phyloP scores from a whole-genome alignment of 169 alveolate genomes.

The Eimeria tenella region DNA sequence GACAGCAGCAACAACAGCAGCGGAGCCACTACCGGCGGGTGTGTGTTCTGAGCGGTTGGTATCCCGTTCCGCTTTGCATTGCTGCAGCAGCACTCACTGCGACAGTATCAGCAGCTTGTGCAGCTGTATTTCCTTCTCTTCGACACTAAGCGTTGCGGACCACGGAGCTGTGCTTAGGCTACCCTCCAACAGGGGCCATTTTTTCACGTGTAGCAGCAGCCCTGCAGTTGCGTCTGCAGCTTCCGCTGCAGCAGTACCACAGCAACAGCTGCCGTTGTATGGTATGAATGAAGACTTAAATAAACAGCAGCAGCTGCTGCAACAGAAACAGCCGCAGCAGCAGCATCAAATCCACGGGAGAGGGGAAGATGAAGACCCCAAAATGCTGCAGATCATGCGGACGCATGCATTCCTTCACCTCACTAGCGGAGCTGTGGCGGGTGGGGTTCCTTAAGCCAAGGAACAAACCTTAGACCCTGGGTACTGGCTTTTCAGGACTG shows the following conservation, averaged over 20 bases:
- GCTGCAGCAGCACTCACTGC: not conserved
- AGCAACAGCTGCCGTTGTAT: conserved; percentile 27
- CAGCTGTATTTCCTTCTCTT: not conserved
- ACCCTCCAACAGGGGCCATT: not conserved
- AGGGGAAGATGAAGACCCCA: conserved; percentile 40
- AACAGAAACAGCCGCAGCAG: conserved; percentile 30
- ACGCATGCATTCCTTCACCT: conserved; percentile 77
- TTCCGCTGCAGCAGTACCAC: conserved; percentile 3
- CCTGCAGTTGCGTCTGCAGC: conserved; percentile 47
- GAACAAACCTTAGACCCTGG: not conserved
- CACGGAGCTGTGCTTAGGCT: conserved; percentile 24
- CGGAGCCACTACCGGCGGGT: not conserved
- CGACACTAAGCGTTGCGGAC: not conserved
- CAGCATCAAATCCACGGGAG: conserved; percentile 7
- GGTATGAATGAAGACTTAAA: not conserved
- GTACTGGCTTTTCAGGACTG: not conserved
- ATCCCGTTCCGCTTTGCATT: not conserved
- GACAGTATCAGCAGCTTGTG: not conserved
- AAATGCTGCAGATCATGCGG: conserved; percentile 59
- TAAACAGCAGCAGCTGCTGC: conserved; percentile 10
- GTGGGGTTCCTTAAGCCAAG: conserved; percentile 22
- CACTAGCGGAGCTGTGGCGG: conserved; percentile 82
- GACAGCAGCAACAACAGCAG: conserved; percentile 8
- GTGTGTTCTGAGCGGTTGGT: too few species aligned
- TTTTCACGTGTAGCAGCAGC: conserved; percentile 34